These are phyloP conservation scores for Pulveroboletus frians DNA, from an alignment of 768 basidiomycete genomes.

Conservation along the genomic window DNA sequence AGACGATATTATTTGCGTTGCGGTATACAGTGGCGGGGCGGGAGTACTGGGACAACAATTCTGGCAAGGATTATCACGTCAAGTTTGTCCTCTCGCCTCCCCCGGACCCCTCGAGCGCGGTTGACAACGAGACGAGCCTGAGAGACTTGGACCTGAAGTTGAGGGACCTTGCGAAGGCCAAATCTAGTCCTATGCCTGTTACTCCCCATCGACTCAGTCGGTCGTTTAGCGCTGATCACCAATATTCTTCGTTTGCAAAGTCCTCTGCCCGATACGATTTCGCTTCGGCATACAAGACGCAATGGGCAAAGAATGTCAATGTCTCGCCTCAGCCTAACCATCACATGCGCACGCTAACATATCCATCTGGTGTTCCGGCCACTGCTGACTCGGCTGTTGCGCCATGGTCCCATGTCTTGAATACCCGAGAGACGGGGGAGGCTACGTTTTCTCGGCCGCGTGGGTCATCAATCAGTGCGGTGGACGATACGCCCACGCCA, in stretches of 20 bases:
- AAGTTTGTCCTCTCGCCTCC: constrained; percentile 44
- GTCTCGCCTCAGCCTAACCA: constrained; percentile 2
- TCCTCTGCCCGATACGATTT: constrained; percentile 58
- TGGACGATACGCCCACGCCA: constrained; percentile 6
- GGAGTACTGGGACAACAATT: constrained; percentile 94
- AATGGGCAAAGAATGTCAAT: constrained; percentile 17
- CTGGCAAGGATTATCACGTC: constrained; percentile 70
- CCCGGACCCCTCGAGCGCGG: constrained; percentile 25
- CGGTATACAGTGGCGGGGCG: constrained; percentile 62
- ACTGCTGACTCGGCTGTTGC: constrained; percentile 31
- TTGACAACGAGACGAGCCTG: constrained; percentile 41
- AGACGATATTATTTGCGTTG: constrained; percentile 75
- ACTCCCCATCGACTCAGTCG: constrained; percentile 13
- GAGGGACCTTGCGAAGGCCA: constrained; percentile 52
- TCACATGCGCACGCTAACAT: constrained; percentile 43
- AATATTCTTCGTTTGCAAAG: constrained; percentile 23
- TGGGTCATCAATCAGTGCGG: constrained; percentile 17
- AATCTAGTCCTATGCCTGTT: constrained; percentile 15
- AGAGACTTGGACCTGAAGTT: constrained; percentile 61
- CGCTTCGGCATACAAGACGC: constrained; percentile 42
- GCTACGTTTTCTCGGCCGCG: neutral
- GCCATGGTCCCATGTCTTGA: constrained; percentile 32
- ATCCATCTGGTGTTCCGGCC: constrained; percentile 42
- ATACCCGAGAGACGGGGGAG: neutral
- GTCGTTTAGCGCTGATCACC: constrained; percentile 28